A percentile compares a stretch with the other conserved stretches of the same genome.
Conservation (phyloP, 768 basidiomycete species). For the Leucogyrophana mollusca region DNA sequence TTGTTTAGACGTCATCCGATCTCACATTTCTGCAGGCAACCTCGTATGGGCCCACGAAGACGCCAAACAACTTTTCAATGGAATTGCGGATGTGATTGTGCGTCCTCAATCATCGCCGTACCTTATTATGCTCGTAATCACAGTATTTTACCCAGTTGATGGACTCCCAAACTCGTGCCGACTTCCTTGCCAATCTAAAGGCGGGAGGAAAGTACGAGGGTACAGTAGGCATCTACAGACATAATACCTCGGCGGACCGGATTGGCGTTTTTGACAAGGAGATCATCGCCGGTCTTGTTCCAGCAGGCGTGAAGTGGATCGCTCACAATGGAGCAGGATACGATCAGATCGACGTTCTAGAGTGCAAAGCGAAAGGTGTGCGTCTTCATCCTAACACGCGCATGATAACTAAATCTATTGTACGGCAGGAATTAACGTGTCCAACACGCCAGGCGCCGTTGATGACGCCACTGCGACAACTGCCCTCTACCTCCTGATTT, state of each 20-base stretch:
- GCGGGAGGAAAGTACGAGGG: conserved; percentile 73
- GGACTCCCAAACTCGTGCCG: conserved; percentile 60
- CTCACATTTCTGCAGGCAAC: conserved; percentile 40
- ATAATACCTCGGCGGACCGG: conserved; percentile 60
- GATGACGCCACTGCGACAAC: conserved; percentile 91
- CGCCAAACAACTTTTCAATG: conserved; percentile 57
- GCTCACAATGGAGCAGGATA: conserved; percentile 94
- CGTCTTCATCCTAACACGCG: not conserved
- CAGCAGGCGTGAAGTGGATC: conserved; percentile 69
- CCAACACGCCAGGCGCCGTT: conserved; percentile 89
- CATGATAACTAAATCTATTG: not conserved
- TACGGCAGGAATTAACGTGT: conserved; percentile 64
- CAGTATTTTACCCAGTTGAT: conserved; percentile 35
- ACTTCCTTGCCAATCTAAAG: conserved; percentile 65
- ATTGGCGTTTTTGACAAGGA: conserved; percentile 83
- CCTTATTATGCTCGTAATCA: not conserved
- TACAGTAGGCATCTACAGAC: conserved; percentile 74
- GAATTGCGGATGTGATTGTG: conserved; percentile 76
- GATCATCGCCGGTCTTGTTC: conserved; percentile 65
- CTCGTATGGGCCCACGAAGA: conserved; percentile 85
- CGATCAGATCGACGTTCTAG: conserved; percentile 79
- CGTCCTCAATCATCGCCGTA: conserved; percentile 27
- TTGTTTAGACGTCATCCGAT: not conserved
- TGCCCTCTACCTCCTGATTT: conserved; percentile 79
- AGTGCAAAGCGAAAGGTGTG: conserved; percentile 67